Evolutionary conservation across 306 rosid species (phyloP).

Genomic region (Luffa aegyptiaca): DNA sequence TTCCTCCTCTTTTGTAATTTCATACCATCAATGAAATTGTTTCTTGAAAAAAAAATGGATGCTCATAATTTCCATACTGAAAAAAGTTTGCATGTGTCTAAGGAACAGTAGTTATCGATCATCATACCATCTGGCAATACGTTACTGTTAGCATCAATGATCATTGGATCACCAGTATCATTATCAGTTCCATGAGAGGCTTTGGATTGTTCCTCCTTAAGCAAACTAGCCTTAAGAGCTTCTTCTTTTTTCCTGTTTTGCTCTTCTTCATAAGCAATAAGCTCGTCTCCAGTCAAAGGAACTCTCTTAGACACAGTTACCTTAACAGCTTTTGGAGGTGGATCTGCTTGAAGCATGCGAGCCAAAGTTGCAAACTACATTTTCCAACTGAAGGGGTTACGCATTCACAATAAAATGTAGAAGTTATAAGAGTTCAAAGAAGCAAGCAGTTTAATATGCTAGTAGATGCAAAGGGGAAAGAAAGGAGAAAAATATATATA

Average conservation of each 20-base stretch:
- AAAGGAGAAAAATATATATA: not conserved
- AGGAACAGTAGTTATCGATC: not conserved
- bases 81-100: not conserved
- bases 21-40: too few relatives aligned
- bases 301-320: conserved; percentile 85
- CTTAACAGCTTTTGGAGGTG: conserved; percentile 98
- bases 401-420: conserved; percentile 1
- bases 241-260: conserved; percentile 86
- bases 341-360: conserved; percentile 95
- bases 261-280: conserved; percentile 89
- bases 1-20: too few relatives aligned
- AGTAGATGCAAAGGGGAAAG: not conserved
- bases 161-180: conserved; percentile 63
- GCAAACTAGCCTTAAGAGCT: conserved; percentile 74
- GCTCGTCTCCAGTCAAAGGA: conserved; percentile 92
- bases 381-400: conserved; percentile 12
- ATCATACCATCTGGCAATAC: conserved; percentile 47
- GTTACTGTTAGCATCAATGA: conserved; percentile 46
- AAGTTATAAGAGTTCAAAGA: not conserved
- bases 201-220: conserved; percentile 79
- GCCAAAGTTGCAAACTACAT: conserved; percentile 84
- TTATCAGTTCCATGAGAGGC: conserved; percentile 43
- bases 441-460: not conserved
- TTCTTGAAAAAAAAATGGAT: not conserved
- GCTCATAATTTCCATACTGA: not conserved